A percentile compares a stretch with the other conserved stretches of the same genome.
These are phyloP conservation scores for Cyathus striatus DNA, from an alignment of 768 basidiomycete species.

Conservation along the genomic window DNA sequence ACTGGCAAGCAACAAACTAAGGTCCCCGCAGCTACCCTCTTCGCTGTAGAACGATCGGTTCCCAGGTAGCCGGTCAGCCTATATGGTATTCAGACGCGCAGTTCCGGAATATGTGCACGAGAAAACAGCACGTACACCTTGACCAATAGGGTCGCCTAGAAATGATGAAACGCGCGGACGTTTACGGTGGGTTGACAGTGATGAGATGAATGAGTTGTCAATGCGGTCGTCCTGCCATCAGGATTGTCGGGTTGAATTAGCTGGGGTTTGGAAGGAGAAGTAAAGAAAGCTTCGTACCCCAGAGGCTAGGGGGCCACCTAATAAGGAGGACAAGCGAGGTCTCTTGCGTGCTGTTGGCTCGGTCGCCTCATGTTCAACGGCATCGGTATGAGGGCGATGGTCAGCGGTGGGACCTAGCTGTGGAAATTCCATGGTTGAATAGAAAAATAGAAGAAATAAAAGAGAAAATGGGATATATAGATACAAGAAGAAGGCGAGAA, in stretches of 20 bases:
- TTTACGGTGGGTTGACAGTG: not conserved
- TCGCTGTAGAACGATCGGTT: not conserved
- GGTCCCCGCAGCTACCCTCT: not conserved
- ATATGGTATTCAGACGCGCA: not conserved
- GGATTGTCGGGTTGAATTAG: slow-evolving; percentile 1
- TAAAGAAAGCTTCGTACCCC: slow-evolving; percentile 8
- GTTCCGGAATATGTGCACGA: slow-evolving; percentile 1
- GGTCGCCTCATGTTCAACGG: slow-evolving; percentile 21
- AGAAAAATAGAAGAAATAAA: not conserved
- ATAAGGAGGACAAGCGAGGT: slow-evolving; percentile 22
- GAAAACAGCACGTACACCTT: slow-evolving; percentile 12
- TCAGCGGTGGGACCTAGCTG: slow-evolving; percentile 1
- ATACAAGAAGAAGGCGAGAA: slow-evolving; percentile 4
- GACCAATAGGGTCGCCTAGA: slow-evolving; percentile 11
- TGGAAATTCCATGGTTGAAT: slow-evolving; percentile 2
- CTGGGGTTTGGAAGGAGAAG: not conserved
- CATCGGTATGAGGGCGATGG: slow-evolving; percentile 15
- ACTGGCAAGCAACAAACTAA: slow-evolving; percentile 11
- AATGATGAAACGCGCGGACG: not conserved
- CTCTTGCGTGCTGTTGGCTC: slow-evolving; percentile 20
- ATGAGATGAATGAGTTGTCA: slow-evolving; percentile 6
- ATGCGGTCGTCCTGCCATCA: slow-evolving; percentile 7
- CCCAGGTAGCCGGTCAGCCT: not conserved
- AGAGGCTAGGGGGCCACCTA: slow-evolving; percentile 13
- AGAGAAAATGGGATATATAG: slow-evolving; percentile 1